These are phyloP conservation scores for Hysterangium stoloniferum DNA, from an alignment of 768 basidiomycete species.

Conservation along the genomic window DNA sequence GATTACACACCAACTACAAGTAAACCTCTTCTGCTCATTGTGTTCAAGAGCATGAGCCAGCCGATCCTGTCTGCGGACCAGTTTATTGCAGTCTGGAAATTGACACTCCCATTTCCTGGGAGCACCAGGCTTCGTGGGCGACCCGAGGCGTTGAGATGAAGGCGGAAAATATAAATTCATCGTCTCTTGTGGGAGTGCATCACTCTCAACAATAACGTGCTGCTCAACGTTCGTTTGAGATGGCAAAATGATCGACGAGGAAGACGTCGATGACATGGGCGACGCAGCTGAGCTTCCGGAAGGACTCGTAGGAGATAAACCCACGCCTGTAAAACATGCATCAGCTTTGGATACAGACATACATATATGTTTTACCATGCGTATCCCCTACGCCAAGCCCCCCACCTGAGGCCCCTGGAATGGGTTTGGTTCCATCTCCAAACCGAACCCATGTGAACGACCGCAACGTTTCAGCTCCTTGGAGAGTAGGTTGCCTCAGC, in stretches of 20 bases:
- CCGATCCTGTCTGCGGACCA: conserved; percentile 3
- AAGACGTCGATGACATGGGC: neutral
- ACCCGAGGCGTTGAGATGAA: neutral
- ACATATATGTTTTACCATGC: no score
- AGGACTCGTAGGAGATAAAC: no score
- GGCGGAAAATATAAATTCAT: neutral
- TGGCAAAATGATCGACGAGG: neutral
- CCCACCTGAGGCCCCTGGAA: no score
- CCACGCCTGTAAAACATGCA: neutral
- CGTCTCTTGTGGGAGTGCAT: neutral
- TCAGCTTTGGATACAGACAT: neutral
- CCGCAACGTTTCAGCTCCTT: no score
- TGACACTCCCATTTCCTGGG: conserved; percentile 5
- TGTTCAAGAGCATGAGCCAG: conserved; percentile 7
- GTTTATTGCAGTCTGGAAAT: neutral
- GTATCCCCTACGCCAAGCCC: no score
- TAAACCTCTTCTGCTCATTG: neutral
- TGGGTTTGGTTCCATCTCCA: no score
- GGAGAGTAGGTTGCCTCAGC: no score
- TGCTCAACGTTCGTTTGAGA: neutral
- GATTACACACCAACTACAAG: conserved; percentile 5
- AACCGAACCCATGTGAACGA: no score
- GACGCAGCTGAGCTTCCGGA: neutral
- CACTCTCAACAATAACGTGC: conserved; percentile 1
- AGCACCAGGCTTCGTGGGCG: neutral